Evolutionary conservation across 2,329 filamentous ascomycete genomes (phyloP).

Genomic region (Capronia epimyces): DNA sequence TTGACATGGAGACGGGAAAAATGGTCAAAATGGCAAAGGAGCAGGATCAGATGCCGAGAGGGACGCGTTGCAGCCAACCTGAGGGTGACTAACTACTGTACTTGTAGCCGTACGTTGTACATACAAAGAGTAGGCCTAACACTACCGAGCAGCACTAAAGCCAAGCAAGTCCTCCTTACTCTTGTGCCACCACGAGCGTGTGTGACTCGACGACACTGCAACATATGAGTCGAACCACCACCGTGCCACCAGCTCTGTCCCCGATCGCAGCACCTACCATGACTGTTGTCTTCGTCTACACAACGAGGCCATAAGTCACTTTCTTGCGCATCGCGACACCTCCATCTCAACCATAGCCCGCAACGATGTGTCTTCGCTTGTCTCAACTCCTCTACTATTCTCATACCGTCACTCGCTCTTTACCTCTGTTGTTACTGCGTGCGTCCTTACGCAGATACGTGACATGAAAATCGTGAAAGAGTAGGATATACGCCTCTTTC

Average conservation of each 20-base stretch:
- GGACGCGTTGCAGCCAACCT: no score
- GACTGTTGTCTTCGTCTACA: background rate
- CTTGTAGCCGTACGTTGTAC: no score
- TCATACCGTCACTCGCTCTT: constrained; percentile 47
- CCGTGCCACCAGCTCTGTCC: background rate
- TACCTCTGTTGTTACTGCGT: constrained; percentile 31
- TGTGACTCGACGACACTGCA: background rate
- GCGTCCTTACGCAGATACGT: constrained; percentile 11
- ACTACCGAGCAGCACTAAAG: no score
- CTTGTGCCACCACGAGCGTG: background rate
- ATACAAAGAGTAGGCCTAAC: no score
- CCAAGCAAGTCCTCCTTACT: background rate
- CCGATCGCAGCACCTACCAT: background rate
- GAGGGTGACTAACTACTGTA: no score
- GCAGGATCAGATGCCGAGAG: no score
- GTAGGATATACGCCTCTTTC: constrained; percentile 1
- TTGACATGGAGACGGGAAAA: no score
- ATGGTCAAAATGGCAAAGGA: no score
- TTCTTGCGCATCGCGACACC: background rate
- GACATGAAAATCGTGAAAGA: constrained; percentile 12
- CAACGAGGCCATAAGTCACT: constrained; percentile 3
- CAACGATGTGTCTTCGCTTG: constrained; percentile 45
- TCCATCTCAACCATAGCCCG: background rate
- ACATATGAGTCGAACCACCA: constrained; percentile 2
- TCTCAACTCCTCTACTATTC: constrained; percentile 46